Base-by-base conservation (phyloP, 2,329 filamentous ascomycete species). In the Penicillium freii region DNA sequence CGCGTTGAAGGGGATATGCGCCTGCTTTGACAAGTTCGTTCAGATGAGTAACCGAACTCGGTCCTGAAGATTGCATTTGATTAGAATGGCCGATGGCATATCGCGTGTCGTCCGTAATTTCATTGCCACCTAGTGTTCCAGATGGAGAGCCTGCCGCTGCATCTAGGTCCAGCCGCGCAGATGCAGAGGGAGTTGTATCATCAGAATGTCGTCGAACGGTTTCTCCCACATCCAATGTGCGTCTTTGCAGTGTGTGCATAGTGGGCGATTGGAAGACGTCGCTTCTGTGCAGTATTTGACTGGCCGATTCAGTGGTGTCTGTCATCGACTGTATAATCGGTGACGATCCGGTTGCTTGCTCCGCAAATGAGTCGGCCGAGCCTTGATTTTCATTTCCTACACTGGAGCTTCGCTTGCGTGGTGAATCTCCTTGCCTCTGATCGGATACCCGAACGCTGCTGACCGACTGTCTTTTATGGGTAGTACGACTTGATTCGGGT, bases 201-300 rank as follows among this genome's bases (percentile, higher is more conserved):
- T 71, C 66, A 9, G 76, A 75, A 47, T 69, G 62, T 42, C 71
- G 67, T 33, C 68, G 70, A 11, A 62, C 53, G 38, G 58, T 57
- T 33, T 69, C 70, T 17, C 64, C 68, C 19, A 62, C 63, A 51
- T 64, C 62, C 13, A 72, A 69, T n/a, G 63, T 62, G n/a, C 61
- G 63, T 43, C 66, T 60, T 23, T 69, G 65, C 64, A 73, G 64
- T 38, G 68, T 71, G 48, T 75, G 68, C 47, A 92, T 84, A 0
- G 88, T 90, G 17, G 91, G 91, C 27, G 87, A 87, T 63, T 89
- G 87, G 68, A 99, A 97, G 9, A 97, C 89, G 65, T 94, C 91
- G 65, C 92, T 97, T 34, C 90, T 86, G 52, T 85, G 84, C 9
- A 99, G 78, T 38, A 97, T 97, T 73, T 96, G 92, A 71, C 93